Evolutionary conservation across 139 green algal species (phyloP).

Genomic region (Chlamydomonas sp.): DNA sequence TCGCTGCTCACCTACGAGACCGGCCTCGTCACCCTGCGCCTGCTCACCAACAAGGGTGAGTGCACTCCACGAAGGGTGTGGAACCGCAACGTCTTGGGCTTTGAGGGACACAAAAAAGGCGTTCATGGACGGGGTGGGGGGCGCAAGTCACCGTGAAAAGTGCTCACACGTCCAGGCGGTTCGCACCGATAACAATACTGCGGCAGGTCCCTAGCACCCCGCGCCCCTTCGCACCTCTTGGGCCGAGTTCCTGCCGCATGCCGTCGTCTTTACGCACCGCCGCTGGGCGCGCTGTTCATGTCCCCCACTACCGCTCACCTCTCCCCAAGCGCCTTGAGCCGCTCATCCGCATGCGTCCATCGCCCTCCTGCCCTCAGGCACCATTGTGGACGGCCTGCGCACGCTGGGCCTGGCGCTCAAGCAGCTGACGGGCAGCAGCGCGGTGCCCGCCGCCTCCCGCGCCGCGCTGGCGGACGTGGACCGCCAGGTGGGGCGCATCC

Average conservation of each 20-base stretch:
- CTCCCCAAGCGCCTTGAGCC: background rate
- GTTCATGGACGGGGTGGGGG: no score
- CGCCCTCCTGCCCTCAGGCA: background rate
- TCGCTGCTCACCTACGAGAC: conserved; percentile 82
- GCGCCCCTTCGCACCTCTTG: no score
- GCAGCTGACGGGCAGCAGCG: background rate
- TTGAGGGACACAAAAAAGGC: no score
- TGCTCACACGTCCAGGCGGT: no score
- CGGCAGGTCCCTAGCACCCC: no score
- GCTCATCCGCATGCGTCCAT: no score
- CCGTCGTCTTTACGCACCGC: no score
- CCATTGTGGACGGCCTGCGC: conserved; percentile 6
- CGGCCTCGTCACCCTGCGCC: conserved; percentile 73
- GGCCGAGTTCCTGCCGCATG: no score
- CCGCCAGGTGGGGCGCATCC: conserved; percentile 66
- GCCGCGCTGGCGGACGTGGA: conserved; percentile 7
- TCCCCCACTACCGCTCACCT: background rate
- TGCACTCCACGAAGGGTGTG: background rate
- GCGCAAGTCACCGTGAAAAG: no score
- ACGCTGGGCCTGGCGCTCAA: conserved; percentile 11
- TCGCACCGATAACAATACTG: no score
- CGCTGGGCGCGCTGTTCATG: background rate
- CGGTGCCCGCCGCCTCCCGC: background rate
- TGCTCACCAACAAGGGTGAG: conserved; percentile 50
- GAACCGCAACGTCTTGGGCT: background rate